Base-by-base conservation (phyloP, 2,329 filamentous ascomycete genomes). In the Hypomyces perniciosus region DNA sequence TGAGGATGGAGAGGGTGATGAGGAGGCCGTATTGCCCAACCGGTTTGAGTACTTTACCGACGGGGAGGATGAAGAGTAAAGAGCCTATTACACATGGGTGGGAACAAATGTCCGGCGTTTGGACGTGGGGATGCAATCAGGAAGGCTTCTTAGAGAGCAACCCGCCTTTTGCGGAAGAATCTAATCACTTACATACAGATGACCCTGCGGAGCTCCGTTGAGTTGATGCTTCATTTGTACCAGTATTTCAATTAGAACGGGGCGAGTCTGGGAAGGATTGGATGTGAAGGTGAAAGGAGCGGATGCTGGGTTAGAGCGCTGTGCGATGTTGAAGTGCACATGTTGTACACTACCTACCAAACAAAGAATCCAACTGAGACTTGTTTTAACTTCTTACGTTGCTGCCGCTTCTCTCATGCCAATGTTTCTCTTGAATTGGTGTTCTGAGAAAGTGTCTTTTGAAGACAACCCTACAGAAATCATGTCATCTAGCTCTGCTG, bases 41-140 rank as follows among this genome's bases (percentile, higher is more conserved):
- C 84, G 88, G 46, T 93, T 93, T 68, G 86, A 92, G 54, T 91
- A 93, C 67, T 83, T 85, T 60, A 84, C 84, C 5, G 86, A 89
- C 48, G 78, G 75, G 2, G 82, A 38, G 12, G 44, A 40, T 20
- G 10, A 41, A 5, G 12, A 41, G 38, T 35, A 35, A 35, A 35
- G 33, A 8, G 8, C 33, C 8, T 12, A 35, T 8, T 35, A 35
- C 33, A 35, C 8, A 35, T 8, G 33, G 33, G 33, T 35, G 26
- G 26, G 2, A 9, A n/a, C 29, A 37, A 4, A 41, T 30, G 12
- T 12, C 4, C n/a, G 12, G 26, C 5, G 9, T 28, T 26, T 27
- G 28, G 35, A 6, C 8, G 29, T 31, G 9, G 10, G 4, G 28
- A 34, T 8, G 20, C 20, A 20, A 20, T 20, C 20, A 20, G 20